A percentile compares a stretch with the other conserved stretches of the same genome.
phyloP scores from a whole-genome alignment of 768 basidiomycete species.

The Tubosaeta sp. region DNA sequence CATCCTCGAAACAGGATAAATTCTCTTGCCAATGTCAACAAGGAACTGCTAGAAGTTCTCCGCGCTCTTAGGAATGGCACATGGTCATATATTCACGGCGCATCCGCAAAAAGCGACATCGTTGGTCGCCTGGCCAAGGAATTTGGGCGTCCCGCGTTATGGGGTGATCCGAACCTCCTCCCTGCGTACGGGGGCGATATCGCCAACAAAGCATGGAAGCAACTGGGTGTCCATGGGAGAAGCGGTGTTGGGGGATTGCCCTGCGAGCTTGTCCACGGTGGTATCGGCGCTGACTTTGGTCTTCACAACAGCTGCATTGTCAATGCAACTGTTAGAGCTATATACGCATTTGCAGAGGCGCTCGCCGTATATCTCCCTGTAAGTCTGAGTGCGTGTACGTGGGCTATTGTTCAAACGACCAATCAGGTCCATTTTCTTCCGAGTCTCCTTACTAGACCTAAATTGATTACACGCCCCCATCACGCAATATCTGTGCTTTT shows the following conservation, averaged over 20 bases:
- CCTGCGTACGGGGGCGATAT: slow-evolving; percentile 58
- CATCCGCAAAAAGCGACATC: slow-evolving; percentile 36
- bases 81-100: slow-evolving; percentile 57
- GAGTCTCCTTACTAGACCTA: slow-evolving; percentile 55
- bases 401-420: not conserved
- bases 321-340: slow-evolving; percentile 52
- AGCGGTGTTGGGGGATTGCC: slow-evolving; percentile 64
- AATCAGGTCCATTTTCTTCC: slow-evolving; percentile 70
- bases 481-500: slow-evolving; percentile 39
- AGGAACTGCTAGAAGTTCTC: slow-evolving; percentile 50
- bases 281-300: slow-evolving; percentile 43
- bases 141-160: slow-evolving; percentile 54
- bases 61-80: slow-evolving; percentile 48
- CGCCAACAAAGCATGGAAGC: slow-evolving; percentile 53
- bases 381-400: slow-evolving; percentile 24
- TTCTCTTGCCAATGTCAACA: slow-evolving; percentile 64
- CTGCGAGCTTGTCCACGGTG: slow-evolving; percentile 69
- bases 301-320: slow-evolving; percentile 54
- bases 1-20: slow-evolving; percentile 45
- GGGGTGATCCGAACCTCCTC: slow-evolving; percentile 58
- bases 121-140: slow-evolving; percentile 46
- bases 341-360: slow-evolving; percentile 58
- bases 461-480: slow-evolving; percentile 43
- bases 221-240: slow-evolving; percentile 50
- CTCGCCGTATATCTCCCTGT: slow-evolving; percentile 70